Conservation (phyloP, 2,329 filamentous ascomycete genomes). For the Clonostachys solani region DNA sequence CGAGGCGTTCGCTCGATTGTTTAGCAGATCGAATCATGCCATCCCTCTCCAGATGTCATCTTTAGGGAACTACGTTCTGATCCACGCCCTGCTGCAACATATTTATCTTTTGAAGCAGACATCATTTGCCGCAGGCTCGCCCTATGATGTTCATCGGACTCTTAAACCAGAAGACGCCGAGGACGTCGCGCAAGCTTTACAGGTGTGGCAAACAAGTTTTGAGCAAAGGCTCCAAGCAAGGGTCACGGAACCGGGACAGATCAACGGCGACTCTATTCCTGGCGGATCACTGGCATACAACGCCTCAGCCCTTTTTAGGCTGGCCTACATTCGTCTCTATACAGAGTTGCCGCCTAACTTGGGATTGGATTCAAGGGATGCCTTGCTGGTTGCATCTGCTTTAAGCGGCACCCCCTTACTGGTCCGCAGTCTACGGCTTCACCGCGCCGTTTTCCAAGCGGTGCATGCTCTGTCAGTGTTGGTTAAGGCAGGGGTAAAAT, state of each 20-base stretch:
- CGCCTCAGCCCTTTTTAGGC: conserved; percentile 54
- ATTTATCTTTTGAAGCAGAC: conserved; percentile 67
- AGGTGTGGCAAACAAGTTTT: conserved; percentile 55
- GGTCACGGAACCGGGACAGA: conserved; percentile 41
- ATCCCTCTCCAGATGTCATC: conserved; percentile 49
- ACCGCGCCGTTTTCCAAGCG: conserved; percentile 62
- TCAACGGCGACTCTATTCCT: conserved; percentile 42
- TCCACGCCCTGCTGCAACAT: conserved; percentile 69
- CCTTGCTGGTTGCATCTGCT: conserved; percentile 54
- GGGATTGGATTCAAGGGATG: conserved; percentile 61
- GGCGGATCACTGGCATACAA: conserved; percentile 64
- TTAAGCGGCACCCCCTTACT: conserved; percentile 56
- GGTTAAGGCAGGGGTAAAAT: conserved; percentile 59
- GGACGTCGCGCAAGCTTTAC: conserved; percentile 48
- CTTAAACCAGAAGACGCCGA: conserved; percentile 52
- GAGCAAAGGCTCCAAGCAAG: conserved; percentile 50
- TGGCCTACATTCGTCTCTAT: conserved; percentile 62
- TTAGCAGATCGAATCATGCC: conserved; percentile 44
- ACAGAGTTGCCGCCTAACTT: conserved; percentile 60
- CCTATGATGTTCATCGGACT: conserved; percentile 44
- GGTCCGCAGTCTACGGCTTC: conserved; percentile 54
- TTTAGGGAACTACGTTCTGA: conserved; percentile 66
- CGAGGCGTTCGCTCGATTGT: conserved; percentile 50
- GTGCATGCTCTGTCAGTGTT: conserved; percentile 65
- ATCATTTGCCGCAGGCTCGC: conserved; percentile 42